Evolutionary conservation across 805 yeast genomes (phyloP).

Genomic region (Pichia exigua): DNA sequence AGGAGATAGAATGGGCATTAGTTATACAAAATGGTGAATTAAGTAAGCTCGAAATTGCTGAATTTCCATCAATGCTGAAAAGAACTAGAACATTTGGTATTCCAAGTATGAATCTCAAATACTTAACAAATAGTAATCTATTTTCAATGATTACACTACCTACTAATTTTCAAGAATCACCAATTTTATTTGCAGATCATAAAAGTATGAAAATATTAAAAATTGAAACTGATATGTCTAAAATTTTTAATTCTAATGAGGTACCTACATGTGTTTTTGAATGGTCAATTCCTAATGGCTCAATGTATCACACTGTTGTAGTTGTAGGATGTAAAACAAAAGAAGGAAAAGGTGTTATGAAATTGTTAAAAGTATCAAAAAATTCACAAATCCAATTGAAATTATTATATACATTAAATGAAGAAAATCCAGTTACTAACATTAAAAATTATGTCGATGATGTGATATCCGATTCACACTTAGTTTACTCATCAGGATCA

Average conservation of each 20-base stretch:
- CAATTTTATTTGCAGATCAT: neutral
- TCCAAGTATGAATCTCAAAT: neutral
- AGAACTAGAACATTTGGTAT: conserved; percentile 1
- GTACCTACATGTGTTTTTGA: neutral
- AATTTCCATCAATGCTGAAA: neutral
- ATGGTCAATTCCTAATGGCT: neutral
- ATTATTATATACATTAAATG: conserved; percentile 15
- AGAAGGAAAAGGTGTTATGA: conserved; percentile 19
- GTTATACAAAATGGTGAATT: neutral
- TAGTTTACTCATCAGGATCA: neutral
- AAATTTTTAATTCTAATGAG: neutral
- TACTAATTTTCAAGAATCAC: neutral
- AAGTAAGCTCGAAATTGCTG: neutral
- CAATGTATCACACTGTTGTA: conserved; percentile 4
- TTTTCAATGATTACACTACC: neutral
- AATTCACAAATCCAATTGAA: conserved; percentile 12
- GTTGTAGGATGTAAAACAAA: conserved; percentile 27
- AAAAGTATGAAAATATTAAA: conserved; percentile 1
- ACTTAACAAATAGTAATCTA: neutral
- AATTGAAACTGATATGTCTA: neutral
- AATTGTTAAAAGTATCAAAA: conserved; percentile 23
- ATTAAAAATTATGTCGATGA: conserved; percentile 6
- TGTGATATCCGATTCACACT: neutral
- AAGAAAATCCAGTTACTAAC: conserved; percentile 16
- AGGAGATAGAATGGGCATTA: neutral